phyloP scores from a whole-genome alignment of 176 grass and related monocot species.

The Aechmea fasciata region DNA sequence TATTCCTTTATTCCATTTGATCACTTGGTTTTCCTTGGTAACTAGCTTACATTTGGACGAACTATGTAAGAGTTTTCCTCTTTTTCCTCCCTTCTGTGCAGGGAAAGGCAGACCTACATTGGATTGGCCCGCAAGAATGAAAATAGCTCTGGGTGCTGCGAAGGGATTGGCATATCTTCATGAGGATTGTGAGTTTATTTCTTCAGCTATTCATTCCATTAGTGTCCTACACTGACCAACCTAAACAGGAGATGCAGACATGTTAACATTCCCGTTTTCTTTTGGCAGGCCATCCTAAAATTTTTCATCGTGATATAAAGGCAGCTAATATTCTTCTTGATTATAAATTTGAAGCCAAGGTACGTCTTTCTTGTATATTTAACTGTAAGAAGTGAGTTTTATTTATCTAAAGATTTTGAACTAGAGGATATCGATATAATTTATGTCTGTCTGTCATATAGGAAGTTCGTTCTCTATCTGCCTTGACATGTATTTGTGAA shows the following conservation, averaged over 20 bases:
- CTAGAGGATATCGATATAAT: no score
- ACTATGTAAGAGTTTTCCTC: not conserved
- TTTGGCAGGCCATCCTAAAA: conserved; percentile 61
- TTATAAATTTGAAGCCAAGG: conserved; percentile 67
- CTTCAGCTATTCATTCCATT: not conserved
- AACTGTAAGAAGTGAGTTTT: not conserved
- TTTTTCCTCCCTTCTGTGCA: conserved; percentile 14
- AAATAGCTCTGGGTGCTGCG: conserved; percentile 71
- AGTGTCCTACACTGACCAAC: not conserved
- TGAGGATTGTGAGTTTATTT: conserved; percentile 71
- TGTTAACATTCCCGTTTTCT: conserved; percentile 8
- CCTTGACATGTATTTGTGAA: no score
- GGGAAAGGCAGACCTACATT: conserved; percentile 42
- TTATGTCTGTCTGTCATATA: no score
- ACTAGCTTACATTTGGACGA: not conserved
- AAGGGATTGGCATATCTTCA: conserved; percentile 80
- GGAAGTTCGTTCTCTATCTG: no score
- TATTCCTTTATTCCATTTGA: not conserved
- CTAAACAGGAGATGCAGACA: not conserved
- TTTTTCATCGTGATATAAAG: conserved; percentile 83
- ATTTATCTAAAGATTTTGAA: not conserved
- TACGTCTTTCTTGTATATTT: conserved; percentile 23
- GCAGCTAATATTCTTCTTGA: conserved; percentile 74
- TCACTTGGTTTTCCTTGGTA: not conserved
- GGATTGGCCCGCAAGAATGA: conserved; percentile 74